Evolutionary conservation across 768 basidiomycete genomes (phyloP).

Genomic region (Tricholomella constricta): DNA sequence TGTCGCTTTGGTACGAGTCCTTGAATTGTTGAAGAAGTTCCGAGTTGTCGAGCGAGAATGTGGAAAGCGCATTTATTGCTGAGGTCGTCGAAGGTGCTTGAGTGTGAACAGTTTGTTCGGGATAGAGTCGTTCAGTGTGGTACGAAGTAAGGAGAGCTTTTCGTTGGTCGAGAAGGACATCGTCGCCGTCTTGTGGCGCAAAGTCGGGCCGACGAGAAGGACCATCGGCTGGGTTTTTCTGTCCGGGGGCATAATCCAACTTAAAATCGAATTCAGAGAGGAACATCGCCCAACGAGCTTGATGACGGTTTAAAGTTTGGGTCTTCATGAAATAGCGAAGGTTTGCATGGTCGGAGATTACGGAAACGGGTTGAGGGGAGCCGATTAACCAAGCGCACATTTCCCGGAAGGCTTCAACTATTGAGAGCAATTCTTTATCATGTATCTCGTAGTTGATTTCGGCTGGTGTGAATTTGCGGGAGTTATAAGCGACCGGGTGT

Average conservation of each 20-base stretch:
- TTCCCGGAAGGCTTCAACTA: slow-evolving; percentile 39
- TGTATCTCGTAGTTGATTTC: slow-evolving; percentile 52
- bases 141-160: no score
- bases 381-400: slow-evolving; percentile 36
- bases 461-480: slow-evolving; percentile 32
- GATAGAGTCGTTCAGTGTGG: no score
- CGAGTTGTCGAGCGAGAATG: slow-evolving; percentile 29
- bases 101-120: no score
- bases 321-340: slow-evolving; percentile 45
- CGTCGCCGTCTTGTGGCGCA: slow-evolving; percentile 29
- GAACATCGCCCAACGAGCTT: slow-evolving; percentile 49
- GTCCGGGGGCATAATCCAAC: slow-evolving; percentile 32
- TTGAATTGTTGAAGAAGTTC: slow-evolving; percentile 26
- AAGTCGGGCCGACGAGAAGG: slow-evolving; percentile 33
- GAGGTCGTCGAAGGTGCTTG: no score
- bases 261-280: slow-evolving; percentile 40
- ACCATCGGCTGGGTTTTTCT: slow-evolving; percentile 31
- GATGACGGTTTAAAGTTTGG: slow-evolving; percentile 42
- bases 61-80: slow-evolving; percentile 12
- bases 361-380: slow-evolving; percentile 23
- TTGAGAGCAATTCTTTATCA: slow-evolving; percentile 53
- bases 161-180: no score
- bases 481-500: slow-evolving; percentile 43
- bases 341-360: slow-evolving; percentile 39
- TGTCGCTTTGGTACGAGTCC: slow-evolving; percentile 5